Evolutionary conservation across 306 rosid genomes (phyloP), one percentile per base, ranked within the genome.

Genomic region (Luffa aegyptiaca): DNA sequence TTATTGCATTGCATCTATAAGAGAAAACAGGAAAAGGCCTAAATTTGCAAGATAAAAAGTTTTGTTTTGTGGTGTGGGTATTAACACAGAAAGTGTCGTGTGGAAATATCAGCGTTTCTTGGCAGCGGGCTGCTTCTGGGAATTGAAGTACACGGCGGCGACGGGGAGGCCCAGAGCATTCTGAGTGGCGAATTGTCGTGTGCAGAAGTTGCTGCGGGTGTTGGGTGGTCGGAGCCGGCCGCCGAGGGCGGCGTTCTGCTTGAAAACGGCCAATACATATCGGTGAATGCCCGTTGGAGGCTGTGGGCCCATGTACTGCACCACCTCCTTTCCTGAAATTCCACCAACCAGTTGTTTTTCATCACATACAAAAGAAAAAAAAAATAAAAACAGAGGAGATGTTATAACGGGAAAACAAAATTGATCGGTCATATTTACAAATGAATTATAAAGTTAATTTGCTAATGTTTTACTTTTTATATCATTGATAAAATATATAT

Each of bases 141-240:
- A 82, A 51, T 88, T 83, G 81, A 83, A 85, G 77, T 85, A 83
- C 10, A 87, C 62, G 2, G 87, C 90, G 0, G 90, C 85, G 41
- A 88, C 84, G 0, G 90, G 90, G 66, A 75, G 88, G 2, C 72
- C 87, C 71, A 85, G 86, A 33, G 2, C 81, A 42, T 77, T 53
- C 20, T 73, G 81, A 4, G 86, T 71, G 3, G 84, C 86, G n/a
- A 85, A 87, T 6, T 76, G 83, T 56, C 85, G 88, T 4, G 83
- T 77, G 33, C 69, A 83, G 37, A 87, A 87, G 66, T 85, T 85
- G 77, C 80, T 59, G 68, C 82, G 26, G 12, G 56, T 36, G 63
- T 8, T 36, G 0, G 79, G 79, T 5, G 62, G 64, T 20, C 64
- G 64, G 35, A 75, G 64, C 18, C 46, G 16, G 17, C 64, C 79